phyloP scores from a whole-genome alignment of 225 moss, liverwort and hornwort species.

The Lunularia cruciata region DNA sequence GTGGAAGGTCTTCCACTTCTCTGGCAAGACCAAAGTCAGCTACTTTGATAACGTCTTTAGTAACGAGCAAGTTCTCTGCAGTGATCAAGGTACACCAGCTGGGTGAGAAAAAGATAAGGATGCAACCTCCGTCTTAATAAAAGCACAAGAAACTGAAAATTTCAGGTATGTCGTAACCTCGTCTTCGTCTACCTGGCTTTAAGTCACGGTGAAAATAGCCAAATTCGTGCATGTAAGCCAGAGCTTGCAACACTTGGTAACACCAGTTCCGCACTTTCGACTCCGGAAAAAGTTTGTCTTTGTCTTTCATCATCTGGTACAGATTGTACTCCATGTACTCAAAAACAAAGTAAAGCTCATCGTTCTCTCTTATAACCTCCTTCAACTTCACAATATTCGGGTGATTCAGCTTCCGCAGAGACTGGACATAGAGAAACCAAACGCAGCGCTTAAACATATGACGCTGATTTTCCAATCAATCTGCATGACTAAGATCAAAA shows the following conservation, averaged over 20 bases:
- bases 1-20: slow-evolving; percentile 65
- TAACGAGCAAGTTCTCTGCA: slow-evolving; percentile 71
- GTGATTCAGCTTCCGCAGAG: slow-evolving; percentile 68
- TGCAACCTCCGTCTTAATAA: neutral
- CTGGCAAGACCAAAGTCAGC: slow-evolving; percentile 73
- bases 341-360: slow-evolving; percentile 76
- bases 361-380: slow-evolving; percentile 70
- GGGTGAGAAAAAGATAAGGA: neutral
- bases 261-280: slow-evolving; percentile 75
- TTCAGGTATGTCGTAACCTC: too few relatives aligned
- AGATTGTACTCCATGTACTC: slow-evolving; percentile 92
- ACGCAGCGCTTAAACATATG: too few relatives aligned
- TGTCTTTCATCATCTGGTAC: slow-evolving; percentile 83
- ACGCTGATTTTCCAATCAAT: too few relatives aligned
- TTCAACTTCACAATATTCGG: slow-evolving; percentile 83
- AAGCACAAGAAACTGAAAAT: neutral
- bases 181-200: slow-evolving; percentile 67
- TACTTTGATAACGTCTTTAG: slow-evolving; percentile 72
- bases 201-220: slow-evolving; percentile 91
- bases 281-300: slow-evolving; percentile 71
- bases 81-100: neutral
- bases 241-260: slow-evolving; percentile 72
- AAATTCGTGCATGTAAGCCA: slow-evolving; percentile 84
- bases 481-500: too few relatives aligned
- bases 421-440: too few relatives aligned